phyloP scores from a whole-genome alignment of 768 basidiomycete species.

The Auriscalpium vulgare region DNA sequence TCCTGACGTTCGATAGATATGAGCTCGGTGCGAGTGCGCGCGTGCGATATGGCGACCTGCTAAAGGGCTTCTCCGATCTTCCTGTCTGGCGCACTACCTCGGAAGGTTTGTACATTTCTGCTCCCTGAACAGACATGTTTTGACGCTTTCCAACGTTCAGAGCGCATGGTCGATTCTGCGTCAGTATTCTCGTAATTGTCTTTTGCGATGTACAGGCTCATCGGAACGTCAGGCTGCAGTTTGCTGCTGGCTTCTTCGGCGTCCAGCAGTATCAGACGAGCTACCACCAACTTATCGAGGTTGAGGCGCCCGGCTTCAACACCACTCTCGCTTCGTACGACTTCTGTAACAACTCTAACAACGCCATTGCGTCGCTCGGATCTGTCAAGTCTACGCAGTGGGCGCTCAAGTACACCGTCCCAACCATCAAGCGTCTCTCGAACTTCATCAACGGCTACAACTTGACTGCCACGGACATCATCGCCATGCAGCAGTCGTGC shows the following conservation, averaged over 20 bases:
- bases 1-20: constrained; percentile 17
- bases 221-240: constrained; percentile 31
- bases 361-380: constrained; percentile 16
- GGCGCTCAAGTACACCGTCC: constrained; percentile 32
- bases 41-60: constrained; percentile 36
- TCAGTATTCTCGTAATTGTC: constrained; percentile 1
- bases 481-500: constrained; percentile 30
- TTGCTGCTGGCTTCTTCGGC: constrained; percentile 42
- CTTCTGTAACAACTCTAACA: constrained; percentile 23
- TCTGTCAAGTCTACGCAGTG: constrained; percentile 24
- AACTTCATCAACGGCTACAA: constrained; percentile 24
- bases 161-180: constrained; percentile 27
- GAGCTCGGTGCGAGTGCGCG: constrained; percentile 36
- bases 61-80: constrained; percentile 32
- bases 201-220: constrained; percentile 14
- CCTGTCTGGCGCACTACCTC: constrained; percentile 42
- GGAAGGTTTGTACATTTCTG: constrained; percentile 22
- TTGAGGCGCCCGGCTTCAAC: constrained; percentile 38
- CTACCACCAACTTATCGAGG: constrained; percentile 39
- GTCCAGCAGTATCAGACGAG: constrained; percentile 31
- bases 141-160: background rate
- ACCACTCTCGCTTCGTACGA: constrained; percentile 37
- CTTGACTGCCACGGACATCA: constrained; percentile 21
- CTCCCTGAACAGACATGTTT: constrained; percentile 16
- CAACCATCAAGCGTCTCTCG: constrained; percentile 28